Base-by-base conservation (phyloP, 1,139 yeast species). In the Eremothecium sinecaudum region DNA sequence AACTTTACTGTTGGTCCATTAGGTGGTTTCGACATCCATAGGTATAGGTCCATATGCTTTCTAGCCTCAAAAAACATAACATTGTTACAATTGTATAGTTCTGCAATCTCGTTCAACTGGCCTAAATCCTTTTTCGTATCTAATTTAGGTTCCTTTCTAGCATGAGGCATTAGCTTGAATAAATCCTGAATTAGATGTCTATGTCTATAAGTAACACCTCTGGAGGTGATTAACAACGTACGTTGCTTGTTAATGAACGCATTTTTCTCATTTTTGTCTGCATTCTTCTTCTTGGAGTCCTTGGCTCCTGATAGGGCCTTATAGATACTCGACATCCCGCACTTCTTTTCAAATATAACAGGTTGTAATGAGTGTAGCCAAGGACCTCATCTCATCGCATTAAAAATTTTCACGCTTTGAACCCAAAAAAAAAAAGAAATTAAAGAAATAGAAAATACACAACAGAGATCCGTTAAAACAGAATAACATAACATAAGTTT, bases 1-100 rank as follows among this genome's bases (percentile, higher is more conserved):
- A 90, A 87, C 63, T 92, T 90, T 53, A 82, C 67, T 17, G 97
- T 87, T 38, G 99, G 99, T 1, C 99, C 99, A 58, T 90, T 90
- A 32, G 98, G 98, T 18, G 97, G 94, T 63, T 90, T 87, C 26
- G 95, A 73, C 46, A 90, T 62, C 96, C 97, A 90, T 59, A 90
- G 62, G 60, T 92, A 90, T 55, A 90, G 73, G 64, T 90, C 99
- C 61, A 79, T 83, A 62, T 90, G 97, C 64, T 92, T 90, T 66
- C 97, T 78, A 39, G 94, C 87, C 62, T 90, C 99, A 55, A 92
- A 92, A 59, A 82, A 90, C 61, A 86, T 67, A 47, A 92, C 75
- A 58, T 90, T 90, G 65, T 90, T 92, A 71, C 99, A 92, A 69
- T 90, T 90, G 71, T 90, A 86, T 45, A 92, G 69, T 56, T 92